phyloP scores from a whole-genome alignment of 139 green algal genomes.

The Chlorella vulgaris region DNA sequence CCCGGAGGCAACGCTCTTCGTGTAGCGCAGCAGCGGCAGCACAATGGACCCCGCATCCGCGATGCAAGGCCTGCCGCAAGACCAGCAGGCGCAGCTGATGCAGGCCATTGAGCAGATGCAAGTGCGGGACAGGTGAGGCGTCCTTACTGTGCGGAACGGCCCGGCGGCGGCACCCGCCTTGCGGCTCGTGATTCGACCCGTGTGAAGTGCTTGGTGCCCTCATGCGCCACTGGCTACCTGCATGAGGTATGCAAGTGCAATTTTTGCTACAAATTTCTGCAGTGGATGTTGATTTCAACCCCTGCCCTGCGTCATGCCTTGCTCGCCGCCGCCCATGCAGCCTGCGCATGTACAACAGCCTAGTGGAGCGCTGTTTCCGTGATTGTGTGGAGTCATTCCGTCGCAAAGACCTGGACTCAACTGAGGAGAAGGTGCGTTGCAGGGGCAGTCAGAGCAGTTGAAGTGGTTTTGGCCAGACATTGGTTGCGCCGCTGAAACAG shows the following conservation, averaged over 20 bases:
- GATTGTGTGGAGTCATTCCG: conserved; percentile 94
- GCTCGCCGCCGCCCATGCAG: no score
- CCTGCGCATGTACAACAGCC: conserved; percentile 96
- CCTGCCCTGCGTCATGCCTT: not conserved
- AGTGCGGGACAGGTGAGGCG: conserved; percentile 82
- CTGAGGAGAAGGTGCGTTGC: conserved; percentile 89
- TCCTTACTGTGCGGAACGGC: not conserved
- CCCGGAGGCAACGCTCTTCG: no score
- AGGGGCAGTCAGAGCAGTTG: not conserved
- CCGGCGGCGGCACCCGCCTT: no score
- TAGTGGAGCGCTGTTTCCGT: conserved; percentile 96
- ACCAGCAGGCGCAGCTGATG: conserved; percentile 65
- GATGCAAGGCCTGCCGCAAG: conserved; percentile 11
- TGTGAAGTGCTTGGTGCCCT: no score
- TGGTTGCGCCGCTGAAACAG: no score
- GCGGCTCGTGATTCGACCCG: no score
- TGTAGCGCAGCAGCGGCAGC: not conserved
- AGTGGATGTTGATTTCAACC: not conserved
- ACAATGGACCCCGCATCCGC: conserved; percentile 6
- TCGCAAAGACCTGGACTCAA: conserved; percentile 86
- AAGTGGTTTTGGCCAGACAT: not conserved
- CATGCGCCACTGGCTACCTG: no score
- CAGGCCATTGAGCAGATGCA: conserved; percentile 85
- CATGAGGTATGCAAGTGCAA: no score
- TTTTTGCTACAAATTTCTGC: no score